Base-by-base conservation (phyloP, 2,329 filamentous ascomycete genomes). In the Neonectria punicea region DNA sequence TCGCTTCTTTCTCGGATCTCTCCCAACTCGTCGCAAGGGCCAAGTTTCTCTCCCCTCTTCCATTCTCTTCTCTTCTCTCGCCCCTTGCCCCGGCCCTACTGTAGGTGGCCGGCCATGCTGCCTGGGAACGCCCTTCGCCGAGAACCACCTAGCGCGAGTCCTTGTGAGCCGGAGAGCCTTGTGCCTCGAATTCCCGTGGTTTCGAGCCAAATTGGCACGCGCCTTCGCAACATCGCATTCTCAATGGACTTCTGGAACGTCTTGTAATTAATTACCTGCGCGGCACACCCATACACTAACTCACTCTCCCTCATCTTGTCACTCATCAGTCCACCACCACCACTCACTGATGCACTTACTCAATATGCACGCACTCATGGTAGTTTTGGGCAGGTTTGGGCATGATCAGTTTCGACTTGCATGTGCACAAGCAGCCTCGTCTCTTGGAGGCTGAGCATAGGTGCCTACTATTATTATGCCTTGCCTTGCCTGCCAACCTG, bases 31-130 rank as follows among this genome's bases (percentile, higher is more conserved):
- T 39, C 36, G 14, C 36, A 43, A 43, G 39, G 49, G 28, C 28
- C 49, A 51, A 51, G 25, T 49, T n/a, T 14, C 47, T 13, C 47
- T 13, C 28, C 30, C 39, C 10, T 56, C 56, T 61, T 58, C 54
- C 41, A 25, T 63, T 63, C 61, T 54, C 34, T 63, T 30, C 54
- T 53, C 55, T 63, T 58, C 55, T 58, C 54, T 32, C 41, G 39
- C 61, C 61, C 54, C 47, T 63, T 50, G 61, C 61, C 51, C 61
- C 32, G 47, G 2, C 30, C 30, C 9, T 25, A 25, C 25, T 25
- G 25, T 25, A 25, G 25, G 25, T 25, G 25, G 25, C 25, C 25
- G 25, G 25, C 25, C 25, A 25, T 25, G 25, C 25, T 25, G 25
- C 25, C 25, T 25, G 25, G 25, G 25, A 25, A 25, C 53, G 58